Percentiles rank a stretch among this genome's conserved stretches.
Evolutionary conservation across 768 basidiomycete species (phyloP).

Genomic region (Suillus decipiens): DNA sequence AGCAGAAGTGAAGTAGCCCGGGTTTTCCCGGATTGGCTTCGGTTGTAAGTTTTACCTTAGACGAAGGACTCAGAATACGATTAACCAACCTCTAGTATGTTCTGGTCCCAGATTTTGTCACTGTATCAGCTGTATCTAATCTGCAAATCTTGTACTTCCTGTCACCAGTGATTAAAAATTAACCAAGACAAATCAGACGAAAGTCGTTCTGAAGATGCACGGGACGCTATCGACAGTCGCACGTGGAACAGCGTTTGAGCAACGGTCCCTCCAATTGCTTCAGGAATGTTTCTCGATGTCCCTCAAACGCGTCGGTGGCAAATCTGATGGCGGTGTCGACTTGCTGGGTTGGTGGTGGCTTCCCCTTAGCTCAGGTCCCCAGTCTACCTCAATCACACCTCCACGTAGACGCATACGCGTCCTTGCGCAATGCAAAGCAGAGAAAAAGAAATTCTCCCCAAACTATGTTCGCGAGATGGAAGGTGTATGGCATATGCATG

Average conservation of each 20-base stretch:
- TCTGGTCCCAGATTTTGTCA: neutral
- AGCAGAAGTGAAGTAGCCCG: slow-evolving; percentile 23
- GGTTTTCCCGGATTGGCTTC: slow-evolving; percentile 21
- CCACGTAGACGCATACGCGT: slow-evolving; percentile 64
- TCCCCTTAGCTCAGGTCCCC: slow-evolving; percentile 36
- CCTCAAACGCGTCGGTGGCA: slow-evolving; percentile 78
- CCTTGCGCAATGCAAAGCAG: slow-evolving; percentile 90
- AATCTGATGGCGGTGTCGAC: slow-evolving; percentile 88
- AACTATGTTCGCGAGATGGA: slow-evolving; percentile 87
- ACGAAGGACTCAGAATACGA: no score
- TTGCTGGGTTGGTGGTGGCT: slow-evolving; percentile 94
- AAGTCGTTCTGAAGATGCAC: neutral
- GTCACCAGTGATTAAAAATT: no score
- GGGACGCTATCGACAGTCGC: slow-evolving; percentile 51
- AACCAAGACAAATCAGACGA: neutral
- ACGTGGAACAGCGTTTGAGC: slow-evolving; percentile 76
- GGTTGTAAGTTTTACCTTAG: no score
- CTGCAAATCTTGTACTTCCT: neutral
- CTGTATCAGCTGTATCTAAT: neutral
- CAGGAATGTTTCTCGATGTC: slow-evolving; percentile 76
- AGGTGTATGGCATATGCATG: slow-evolving; percentile 64
- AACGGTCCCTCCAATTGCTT: slow-evolving; percentile 61
- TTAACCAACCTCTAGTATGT: neutral
- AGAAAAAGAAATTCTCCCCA: slow-evolving; percentile 78
- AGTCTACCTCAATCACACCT: slow-evolving; percentile 15